Base-by-base conservation (phyloP, 306 rosid genomes). In the Ochetophila trinervis region DNA sequence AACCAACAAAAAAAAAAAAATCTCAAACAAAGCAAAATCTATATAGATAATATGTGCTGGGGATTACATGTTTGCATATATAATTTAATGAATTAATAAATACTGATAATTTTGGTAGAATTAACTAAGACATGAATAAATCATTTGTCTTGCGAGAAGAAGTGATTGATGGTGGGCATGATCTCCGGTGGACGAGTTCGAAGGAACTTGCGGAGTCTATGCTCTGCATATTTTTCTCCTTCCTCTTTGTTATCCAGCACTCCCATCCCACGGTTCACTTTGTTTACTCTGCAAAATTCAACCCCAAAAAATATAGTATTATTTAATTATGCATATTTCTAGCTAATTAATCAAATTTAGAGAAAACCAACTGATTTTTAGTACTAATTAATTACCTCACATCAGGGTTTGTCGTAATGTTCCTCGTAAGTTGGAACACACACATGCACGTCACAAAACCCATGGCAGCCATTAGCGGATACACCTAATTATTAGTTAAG, bases 401-500 rank as follows among this genome's bases (percentile, higher is more conserved):
- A 64, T 89, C 96, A 23, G 98, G 98, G 57, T 92, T 92, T 1
- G 50, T 35, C 15, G 85, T 9, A 72, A 87, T 2, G 70, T 92
- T 85, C 76, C 96, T 84, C 5, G 90, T 40, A 5, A 92, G 84
- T 70, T 85, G 91, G 64, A 83, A 92, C 48, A 70, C 76, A 53
- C 89, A 79, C 83, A 89, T 64, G 45, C 84, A 66, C 8, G 95
- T 82, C 57, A 92, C 98, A 69, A 89, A 92, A 1, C 80, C 62
- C 98, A 92, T 87, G 16, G 98, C 96, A 8, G 82, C 93, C 84
- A 92, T 36, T 22, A 92, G 68, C 21, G 98, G 98, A 48, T 87
- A 89, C 6, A 92, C 92, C 98, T 89, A 30, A 50, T 14, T 19
- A 3, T 8, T 5, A 18, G 1, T 1, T 3, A 0, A 0, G 34